Evolutionary conservation across 352 stramenopile genomes (phyloP).

Genomic region (Discostella stelligera): DNA sequence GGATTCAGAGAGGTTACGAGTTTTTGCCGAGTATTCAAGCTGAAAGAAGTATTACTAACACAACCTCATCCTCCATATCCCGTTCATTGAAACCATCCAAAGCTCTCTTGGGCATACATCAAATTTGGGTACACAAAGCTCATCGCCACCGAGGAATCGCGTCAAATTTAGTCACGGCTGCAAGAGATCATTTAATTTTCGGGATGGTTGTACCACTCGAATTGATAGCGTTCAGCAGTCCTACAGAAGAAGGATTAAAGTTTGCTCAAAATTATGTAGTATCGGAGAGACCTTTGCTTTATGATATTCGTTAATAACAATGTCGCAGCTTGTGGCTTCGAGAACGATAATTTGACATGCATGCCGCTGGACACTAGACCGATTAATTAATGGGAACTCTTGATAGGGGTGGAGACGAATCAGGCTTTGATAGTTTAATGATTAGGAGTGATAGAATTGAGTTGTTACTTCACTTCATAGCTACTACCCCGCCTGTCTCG

Average conservation of each 20-base stretch:
- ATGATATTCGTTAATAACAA: constrained; percentile 35
- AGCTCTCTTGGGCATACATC: constrained; percentile 58
- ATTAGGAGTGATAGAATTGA: too few species aligned
- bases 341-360: too few species aligned
- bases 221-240: constrained; percentile 73
- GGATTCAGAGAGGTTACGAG: constrained; percentile 50
- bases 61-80: constrained; percentile 20
- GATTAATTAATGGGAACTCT: too few species aligned
- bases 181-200: constrained; percentile 60
- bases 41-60: constrained; percentile 8
- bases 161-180: constrained; percentile 54
- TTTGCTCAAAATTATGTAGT: constrained; percentile 61
- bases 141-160: constrained; percentile 58
- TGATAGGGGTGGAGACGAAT: too few species aligned
- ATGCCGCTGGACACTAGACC: too few species aligned
- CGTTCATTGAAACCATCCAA: constrained; percentile 34
- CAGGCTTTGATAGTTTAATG: too few species aligned
- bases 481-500: constrained; percentile 27
- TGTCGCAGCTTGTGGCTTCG: too few species aligned
- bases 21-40: constrained; percentile 16
- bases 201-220: constrained; percentile 49
- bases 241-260: constrained; percentile 57
- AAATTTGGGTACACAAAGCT: constrained; percentile 66
- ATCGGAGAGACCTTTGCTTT: constrained; percentile 37
- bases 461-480: too few species aligned